Evolutionary conservation across 768 basidiomycete species (phyloP).

Genomic region (Rhodosporidiobolus odoratus): DNA sequence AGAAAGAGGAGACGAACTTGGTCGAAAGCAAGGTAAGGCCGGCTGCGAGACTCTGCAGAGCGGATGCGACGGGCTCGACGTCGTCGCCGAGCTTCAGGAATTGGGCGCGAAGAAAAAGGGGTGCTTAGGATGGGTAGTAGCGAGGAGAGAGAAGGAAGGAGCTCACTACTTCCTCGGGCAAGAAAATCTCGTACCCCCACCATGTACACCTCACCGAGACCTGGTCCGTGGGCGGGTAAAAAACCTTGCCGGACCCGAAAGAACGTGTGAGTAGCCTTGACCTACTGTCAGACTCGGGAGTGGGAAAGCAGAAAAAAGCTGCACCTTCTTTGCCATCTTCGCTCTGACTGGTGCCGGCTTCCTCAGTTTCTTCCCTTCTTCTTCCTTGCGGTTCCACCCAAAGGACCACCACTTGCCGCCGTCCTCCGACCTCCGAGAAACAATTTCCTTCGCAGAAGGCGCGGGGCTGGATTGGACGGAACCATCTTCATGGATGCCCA

Average conservation of each 20-base stretch:
- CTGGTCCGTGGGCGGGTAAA: slow-evolving; percentile 10
- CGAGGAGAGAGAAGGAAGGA: background rate
- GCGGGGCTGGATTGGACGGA: background rate
- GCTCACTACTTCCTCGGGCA: slow-evolving; percentile 15
- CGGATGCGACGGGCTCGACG: slow-evolving; percentile 1
- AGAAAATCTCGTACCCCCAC: slow-evolving; percentile 26
- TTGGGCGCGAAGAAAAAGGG: background rate
- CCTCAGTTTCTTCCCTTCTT: background rate
- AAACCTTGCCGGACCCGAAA: background rate
- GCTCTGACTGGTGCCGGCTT: background rate
- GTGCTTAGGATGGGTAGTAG: background rate
- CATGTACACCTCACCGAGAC: slow-evolving; percentile 1
- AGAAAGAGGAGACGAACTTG: slow-evolving; percentile 4
- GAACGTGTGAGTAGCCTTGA: no score
- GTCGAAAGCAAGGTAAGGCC: slow-evolving; percentile 11
- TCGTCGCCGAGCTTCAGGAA: slow-evolving; percentile 10
- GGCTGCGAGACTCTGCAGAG: background rate
- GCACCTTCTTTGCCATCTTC: slow-evolving; percentile 17
- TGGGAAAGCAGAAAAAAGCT: background rate
- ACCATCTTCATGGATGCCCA: background rate
- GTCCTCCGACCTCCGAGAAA: background rate
- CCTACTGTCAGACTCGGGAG: background rate
- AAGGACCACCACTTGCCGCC: slow-evolving; percentile 20
- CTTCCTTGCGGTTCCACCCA: background rate
- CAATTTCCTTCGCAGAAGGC: no score